Percentiles rank a stretch among this genome's conserved stretches.
phyloP scores from a whole-genome alignment of 257 asterid genomes.

The Petunia secreta region DNA sequence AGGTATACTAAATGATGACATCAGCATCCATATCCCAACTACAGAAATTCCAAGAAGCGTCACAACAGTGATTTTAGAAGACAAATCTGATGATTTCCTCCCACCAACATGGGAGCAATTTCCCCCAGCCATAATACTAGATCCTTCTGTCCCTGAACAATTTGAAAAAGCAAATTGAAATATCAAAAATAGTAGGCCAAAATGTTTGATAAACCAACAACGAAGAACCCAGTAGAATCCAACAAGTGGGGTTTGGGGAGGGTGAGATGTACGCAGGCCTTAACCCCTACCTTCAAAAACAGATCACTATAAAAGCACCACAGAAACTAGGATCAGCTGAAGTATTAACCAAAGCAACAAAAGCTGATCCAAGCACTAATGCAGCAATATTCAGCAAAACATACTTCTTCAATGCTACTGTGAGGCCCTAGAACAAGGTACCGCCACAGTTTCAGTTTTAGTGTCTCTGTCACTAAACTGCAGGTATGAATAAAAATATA shows the following conservation, averaged over 20 bases:
- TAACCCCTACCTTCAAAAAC: background rate
- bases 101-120: constrained; percentile 26
- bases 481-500: background rate
- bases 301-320: background rate
- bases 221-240: too few species aligned
- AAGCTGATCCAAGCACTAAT: too few species aligned
- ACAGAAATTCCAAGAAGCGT: constrained; percentile 29
- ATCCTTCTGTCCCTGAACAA: constrained; percentile 1
- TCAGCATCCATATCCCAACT: constrained; percentile 38
- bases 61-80: constrained; percentile 21
- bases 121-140: constrained; percentile 26
- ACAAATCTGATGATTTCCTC: constrained; percentile 24
- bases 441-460: background rate
- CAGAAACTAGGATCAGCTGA: background rate
- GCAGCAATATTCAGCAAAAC: background rate
- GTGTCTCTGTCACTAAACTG: background rate
- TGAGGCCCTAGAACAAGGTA: background rate
- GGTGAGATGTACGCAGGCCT: too few species aligned
- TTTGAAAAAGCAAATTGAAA: constrained; percentile 15
- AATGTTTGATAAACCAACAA: background rate
- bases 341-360: too few species aligned
- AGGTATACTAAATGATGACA: constrained; percentile 26
- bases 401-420: background rate
- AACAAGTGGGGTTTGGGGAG: too few species aligned
- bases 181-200: constrained; percentile 10